Conservation (phyloP, 2,329 filamentous ascomycete species). For the Cryphonectria nitschkei region DNA sequence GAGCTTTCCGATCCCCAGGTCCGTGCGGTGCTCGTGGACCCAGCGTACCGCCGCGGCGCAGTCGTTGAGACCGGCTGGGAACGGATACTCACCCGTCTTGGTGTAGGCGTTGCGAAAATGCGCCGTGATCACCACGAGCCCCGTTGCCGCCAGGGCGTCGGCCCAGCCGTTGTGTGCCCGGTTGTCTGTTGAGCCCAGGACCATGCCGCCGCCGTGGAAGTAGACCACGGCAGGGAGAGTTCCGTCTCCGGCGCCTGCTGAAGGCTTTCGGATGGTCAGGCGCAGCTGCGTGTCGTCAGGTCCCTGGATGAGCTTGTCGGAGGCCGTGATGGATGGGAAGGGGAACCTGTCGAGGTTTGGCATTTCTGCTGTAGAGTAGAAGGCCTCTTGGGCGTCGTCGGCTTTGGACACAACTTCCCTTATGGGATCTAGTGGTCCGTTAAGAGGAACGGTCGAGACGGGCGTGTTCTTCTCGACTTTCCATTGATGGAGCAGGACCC, state of each 20-base stretch:
- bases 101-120: constrained; percentile 53
- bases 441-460: neutral
- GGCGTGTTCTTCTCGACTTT: neutral
- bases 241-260: neutral
- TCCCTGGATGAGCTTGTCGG: constrained; percentile 6
- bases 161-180: neutral
- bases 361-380: neutral
- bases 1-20: neutral
- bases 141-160: neutral
- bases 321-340: neutral
- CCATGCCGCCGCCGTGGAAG: constrained; percentile 26
- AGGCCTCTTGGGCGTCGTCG: neutral
- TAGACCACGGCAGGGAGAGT: constrained; percentile 12
- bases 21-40: constrained; percentile 1
- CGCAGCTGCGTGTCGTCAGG: constrained; percentile 7
- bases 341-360: neutral
- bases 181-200: constrained; percentile 11
- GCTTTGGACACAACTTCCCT: neutral
- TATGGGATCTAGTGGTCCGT: neutral
- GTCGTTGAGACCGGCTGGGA: constrained; percentile 39
- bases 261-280: constrained; percentile 7
- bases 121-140: constrained; percentile 34
- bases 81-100: constrained; percentile 44
- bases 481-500: neutral
- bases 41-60: constrained; percentile 38